Percentiles rank a stretch among this genome's conserved stretches.
Evolutionary conservation across 306 rosid species (phyloP).

Genomic region (Lathyrus tuberosus): DNA sequence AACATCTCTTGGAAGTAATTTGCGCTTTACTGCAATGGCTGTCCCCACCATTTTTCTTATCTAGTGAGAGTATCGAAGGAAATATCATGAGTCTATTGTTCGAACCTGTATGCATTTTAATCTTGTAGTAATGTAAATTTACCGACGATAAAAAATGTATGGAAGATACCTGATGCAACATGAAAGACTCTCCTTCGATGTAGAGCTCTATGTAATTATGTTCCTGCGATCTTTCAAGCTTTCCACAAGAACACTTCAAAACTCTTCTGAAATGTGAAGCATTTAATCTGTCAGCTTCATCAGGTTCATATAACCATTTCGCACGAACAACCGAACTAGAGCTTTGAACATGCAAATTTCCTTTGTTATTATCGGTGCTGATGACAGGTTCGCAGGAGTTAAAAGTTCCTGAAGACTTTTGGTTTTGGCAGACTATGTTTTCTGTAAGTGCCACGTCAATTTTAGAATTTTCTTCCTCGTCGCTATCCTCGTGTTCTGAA

Average conservation of each 20-base stretch:
- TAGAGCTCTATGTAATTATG: conserved; percentile 63
- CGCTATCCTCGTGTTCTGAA: conserved; percentile 55
- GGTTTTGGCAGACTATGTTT: conserved; percentile 33
- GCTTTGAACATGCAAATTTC: conserved; percentile 40
- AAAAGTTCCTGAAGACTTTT: conserved; percentile 34
- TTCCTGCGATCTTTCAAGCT: conserved; percentile 63
- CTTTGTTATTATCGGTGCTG: conserved; percentile 39
- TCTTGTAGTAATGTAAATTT: neutral
- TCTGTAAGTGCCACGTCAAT: conserved; percentile 28
- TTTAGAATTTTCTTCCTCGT: conserved; percentile 49
- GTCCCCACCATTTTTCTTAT: conserved; percentile 89
- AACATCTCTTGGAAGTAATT: conserved; percentile 73
- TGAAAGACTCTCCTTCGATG: conserved; percentile 94
- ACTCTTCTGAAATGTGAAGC: conserved; percentile 90
- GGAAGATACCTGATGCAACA: conserved; percentile 84
- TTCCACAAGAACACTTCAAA: conserved; percentile 67
- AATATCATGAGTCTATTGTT: neutral
- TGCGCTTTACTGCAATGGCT: conserved; percentile 79
- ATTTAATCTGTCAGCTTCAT: conserved; percentile 71
- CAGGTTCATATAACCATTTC: conserved; percentile 85
- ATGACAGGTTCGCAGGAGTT: conserved; percentile 36
- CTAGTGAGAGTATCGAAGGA: conserved; percentile 48
- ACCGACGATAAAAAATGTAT: neutral
- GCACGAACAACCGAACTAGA: conserved; percentile 55
- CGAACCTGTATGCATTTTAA: neutral